Evolutionary conservation across 2,329 filamentous ascomycete species (phyloP), one percentile per base, ranked within the genome.

Genomic region (Verticillium klebahnii): DNA sequence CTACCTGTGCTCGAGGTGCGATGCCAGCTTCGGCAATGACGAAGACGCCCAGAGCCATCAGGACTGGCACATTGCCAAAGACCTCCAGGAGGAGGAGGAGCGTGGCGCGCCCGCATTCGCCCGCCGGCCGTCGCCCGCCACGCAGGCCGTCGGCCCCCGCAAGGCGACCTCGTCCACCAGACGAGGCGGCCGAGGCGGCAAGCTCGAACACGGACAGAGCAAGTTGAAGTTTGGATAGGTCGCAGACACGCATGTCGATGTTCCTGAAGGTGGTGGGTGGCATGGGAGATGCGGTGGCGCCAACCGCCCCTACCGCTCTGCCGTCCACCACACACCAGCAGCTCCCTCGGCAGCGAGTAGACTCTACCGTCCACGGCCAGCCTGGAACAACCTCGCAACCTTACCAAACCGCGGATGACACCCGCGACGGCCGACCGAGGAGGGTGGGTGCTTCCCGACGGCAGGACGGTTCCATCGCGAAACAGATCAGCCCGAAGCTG

Each of bases 41-140:
- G 85, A 89, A 61, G 82, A 84, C 67, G 71, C 87, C 56, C 84
- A 88, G 66, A 93, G 91, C 75, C 95, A 99, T 73, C 82, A 89
- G 60, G 95, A 99, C 74, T 98, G 93, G 89, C 95, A 99, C 76
- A 89, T 97, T 76, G 95, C 95, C 56, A 92, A 91, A 76, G 90
- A 94, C 68, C 81, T 99, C 34, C 89, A 93, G 66, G 83, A 87
- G 2, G 75, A 81, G 62, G 83, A 89, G 77, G 81, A 89, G 77
- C 81, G 82, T 80, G 80, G 76, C 74, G 78, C 67, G 62, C 69
- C 73, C 63, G 31, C 74, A 78, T 79, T 82, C 73, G 80, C 71
- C 66, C 75, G 74, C 60, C 72, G 72, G 62, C 63, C 59, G 31
- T 64, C 69, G 66, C 65, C 68, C 65, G 62, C 71, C 67, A 72